phyloP scores from a whole-genome alignment of 164 flowering plant genomes.

The Saururus chinensis region DNA sequence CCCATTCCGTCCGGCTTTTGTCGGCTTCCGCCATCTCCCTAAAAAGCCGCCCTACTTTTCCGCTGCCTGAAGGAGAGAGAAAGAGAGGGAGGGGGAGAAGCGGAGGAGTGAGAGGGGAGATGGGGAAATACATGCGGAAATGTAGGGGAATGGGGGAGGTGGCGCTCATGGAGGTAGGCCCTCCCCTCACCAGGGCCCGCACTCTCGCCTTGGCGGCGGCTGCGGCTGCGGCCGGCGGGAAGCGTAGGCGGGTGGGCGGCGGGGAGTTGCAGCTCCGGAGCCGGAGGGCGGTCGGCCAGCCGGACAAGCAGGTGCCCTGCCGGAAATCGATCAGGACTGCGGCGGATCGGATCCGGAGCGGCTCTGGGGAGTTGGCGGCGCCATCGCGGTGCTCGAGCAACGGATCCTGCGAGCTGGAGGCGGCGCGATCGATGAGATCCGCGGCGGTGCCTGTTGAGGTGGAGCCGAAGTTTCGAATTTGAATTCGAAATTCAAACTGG shows the following conservation, averaged over 20 bases:
- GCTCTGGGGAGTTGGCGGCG: conserved; percentile 12
- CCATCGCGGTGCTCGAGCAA: conserved; percentile 41
- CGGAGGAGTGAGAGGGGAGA: conserved; percentile 3
- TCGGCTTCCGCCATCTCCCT: conserved; percentile 1
- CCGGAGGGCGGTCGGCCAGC: background rate
- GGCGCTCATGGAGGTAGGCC: conserved; percentile 26
- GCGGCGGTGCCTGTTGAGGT: conserved; percentile 42
- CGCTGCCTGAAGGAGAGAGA: background rate
- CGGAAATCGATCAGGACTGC: conserved; percentile 7
- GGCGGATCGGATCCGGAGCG: background rate
- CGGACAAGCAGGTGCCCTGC: conserved; percentile 4
- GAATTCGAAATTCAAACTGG: background rate
- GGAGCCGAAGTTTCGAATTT: background rate
- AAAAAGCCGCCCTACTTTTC: conserved; percentile 5
- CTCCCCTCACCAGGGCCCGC: conserved; percentile 19
- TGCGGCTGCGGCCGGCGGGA: conserved; percentile 1
- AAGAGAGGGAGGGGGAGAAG: background rate
- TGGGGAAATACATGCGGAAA: conserved; percentile 26
- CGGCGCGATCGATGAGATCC: conserved; percentile 17
- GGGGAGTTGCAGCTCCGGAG: conserved; percentile 16
- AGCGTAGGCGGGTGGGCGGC: conserved; percentile 13
- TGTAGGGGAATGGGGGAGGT: conserved; percentile 19
- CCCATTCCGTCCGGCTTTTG: conserved; percentile 5
- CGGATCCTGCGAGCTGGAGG: conserved; percentile 29
- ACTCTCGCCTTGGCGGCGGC: conserved; percentile 16